phyloP scores from a whole-genome alignment of 176 grass and related monocot genomes.

The Lolium multiflorum region DNA sequence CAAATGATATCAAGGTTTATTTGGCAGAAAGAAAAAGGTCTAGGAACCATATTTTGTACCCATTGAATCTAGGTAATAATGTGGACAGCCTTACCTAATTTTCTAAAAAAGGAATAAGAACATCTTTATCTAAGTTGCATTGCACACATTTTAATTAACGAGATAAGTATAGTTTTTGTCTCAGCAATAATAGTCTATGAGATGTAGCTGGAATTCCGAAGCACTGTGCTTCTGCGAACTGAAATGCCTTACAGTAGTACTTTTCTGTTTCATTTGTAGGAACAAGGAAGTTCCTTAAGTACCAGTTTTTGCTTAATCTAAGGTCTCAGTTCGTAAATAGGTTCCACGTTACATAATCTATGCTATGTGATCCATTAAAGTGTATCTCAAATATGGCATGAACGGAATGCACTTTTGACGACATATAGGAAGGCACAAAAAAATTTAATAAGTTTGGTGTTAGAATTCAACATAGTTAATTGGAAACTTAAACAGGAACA shows the following conservation, averaged over 20 bases:
- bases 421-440: background rate
- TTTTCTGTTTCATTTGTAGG: background rate
- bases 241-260: conserved; percentile 6
- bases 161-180: background rate
- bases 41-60: background rate
- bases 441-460: background rate
- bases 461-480: background rate
- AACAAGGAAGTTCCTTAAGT: background rate
- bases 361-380: background rate
- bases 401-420: background rate
- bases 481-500: background rate
- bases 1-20: background rate
- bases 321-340: background rate
- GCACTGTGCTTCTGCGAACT: background rate
- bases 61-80: background rate
- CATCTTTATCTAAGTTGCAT: conserved; percentile 20
- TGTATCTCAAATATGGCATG: background rate
- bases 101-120: background rate
- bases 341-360: conserved; percentile 1
- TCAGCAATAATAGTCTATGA: background rate
- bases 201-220: conserved; percentile 24
- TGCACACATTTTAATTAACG: background rate
- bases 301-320: background rate
- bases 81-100: background rate
- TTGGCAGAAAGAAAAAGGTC: background rate